These are phyloP conservation scores for Malus hybrid DNA, from an alignment of 331 rosid species.

Conservation along the genomic window DNA sequence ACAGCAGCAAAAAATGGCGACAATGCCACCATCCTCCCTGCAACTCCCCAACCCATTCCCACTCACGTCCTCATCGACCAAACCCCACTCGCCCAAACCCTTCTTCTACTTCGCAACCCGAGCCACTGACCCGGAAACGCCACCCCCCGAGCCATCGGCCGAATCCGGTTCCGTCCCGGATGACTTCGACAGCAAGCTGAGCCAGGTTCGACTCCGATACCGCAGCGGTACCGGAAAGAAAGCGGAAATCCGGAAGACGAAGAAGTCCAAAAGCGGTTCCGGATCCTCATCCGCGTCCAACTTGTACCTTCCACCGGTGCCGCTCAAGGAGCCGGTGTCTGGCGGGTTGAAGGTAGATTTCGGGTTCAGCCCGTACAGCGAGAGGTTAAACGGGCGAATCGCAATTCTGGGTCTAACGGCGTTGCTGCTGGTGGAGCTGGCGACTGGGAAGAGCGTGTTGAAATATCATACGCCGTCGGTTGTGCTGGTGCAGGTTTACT, in stretches of 20 bases:
- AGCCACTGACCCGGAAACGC: slow-evolving; percentile 34
- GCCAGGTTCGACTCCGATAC: slow-evolving; percentile 54
- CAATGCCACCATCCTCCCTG: slow-evolving; percentile 28
- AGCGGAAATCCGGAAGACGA: slow-evolving; percentile 54
- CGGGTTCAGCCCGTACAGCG: slow-evolving; percentile 76
- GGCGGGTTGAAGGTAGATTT: slow-evolving; percentile 63
- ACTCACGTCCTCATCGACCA: slow-evolving; percentile 19
- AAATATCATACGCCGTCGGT: slow-evolving; percentile 63
- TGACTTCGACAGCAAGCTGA: slow-evolving; percentile 64
- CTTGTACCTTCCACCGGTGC: slow-evolving; percentile 67
- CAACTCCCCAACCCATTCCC: slow-evolving; percentile 39
- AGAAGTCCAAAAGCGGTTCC: slow-evolving; percentile 35
- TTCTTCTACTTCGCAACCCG: slow-evolving; percentile 26
- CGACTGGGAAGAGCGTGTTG: slow-evolving; percentile 72
- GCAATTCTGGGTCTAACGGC: slow-evolving; percentile 69
- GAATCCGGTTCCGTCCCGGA: slow-evolving; percentile 21
- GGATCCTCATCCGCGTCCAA: slow-evolving; percentile 5
- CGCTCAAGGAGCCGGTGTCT: slow-evolving; percentile 64
- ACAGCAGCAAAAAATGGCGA: slow-evolving; percentile 37
- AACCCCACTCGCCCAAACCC: slow-evolving; percentile 15
- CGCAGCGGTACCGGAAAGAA: slow-evolving; percentile 85
- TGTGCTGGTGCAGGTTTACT: slow-evolving; percentile 58
- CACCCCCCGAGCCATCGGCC: slow-evolving; percentile 20
- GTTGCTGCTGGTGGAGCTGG: slow-evolving; percentile 70
- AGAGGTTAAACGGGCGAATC: slow-evolving; percentile 60